These are phyloP conservation scores for Zymoseptoria ardabiliae DNA, from an alignment of 2,329 filamentous ascomycete species.

Conservation along the genomic window DNA sequence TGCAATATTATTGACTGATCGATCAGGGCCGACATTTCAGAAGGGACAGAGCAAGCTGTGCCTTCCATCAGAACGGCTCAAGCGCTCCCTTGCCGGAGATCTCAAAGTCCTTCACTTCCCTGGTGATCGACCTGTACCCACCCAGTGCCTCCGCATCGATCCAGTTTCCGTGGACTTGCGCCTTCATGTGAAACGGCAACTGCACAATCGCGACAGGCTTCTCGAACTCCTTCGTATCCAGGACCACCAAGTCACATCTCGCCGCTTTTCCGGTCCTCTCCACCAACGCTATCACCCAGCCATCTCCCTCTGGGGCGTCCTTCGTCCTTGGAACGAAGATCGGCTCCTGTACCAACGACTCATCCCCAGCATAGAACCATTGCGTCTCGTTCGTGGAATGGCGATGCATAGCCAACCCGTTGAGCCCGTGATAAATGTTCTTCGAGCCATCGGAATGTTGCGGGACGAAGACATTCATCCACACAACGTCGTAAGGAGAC, in stretches of 20 bases:
- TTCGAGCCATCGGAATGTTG: constrained; percentile 23
- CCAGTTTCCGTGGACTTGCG: constrained; percentile 15
- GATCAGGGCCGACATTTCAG: too few species aligned
- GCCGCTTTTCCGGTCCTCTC: constrained; percentile 24
- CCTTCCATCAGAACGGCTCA: constrained; percentile 9
- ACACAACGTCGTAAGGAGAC: constrained; percentile 34
- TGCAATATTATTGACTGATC: too few species aligned
- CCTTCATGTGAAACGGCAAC: constrained; percentile 30
- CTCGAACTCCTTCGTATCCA: constrained; percentile 36
- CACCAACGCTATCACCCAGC: constrained; percentile 43
- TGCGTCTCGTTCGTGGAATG: constrained; percentile 24
- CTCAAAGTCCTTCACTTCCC: constrained; percentile 5
- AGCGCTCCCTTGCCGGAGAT: constrained; percentile 7
- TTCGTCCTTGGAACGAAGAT: constrained; percentile 43
- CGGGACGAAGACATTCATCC: constrained; percentile 35
- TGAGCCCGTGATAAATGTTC: constrained; percentile 24
- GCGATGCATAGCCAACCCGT: constrained; percentile 13
- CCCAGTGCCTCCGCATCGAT: constrained; percentile 12
- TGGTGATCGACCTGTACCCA: constrained; percentile 6
- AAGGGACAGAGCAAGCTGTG: too few species aligned
- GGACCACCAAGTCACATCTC: constrained; percentile 33
- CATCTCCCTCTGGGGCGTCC: constrained; percentile 42
- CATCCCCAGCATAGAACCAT: constrained; percentile 32
- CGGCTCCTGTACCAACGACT: constrained; percentile 46
- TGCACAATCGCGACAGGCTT: constrained; percentile 36